Evolutionary conservation across 352 stramenopile genomes (phyloP).

Genomic region (Phytophthora quininea): DNA sequence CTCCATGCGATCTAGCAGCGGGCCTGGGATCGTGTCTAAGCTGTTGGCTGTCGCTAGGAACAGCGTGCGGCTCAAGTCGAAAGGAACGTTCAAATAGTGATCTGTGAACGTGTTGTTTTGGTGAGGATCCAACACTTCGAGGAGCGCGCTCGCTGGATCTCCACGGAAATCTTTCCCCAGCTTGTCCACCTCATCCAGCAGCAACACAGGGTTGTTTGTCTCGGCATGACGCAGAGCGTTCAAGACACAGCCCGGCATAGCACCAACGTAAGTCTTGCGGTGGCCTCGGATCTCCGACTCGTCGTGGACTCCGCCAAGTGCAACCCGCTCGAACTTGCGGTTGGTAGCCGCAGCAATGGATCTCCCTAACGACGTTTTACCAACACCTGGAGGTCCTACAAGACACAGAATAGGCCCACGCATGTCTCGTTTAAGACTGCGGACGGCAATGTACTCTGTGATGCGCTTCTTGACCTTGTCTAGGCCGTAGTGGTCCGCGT

Average conservation of each 20-base stretch:
- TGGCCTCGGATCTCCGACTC: constrained; percentile 88
- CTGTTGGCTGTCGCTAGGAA: constrained; percentile 89
- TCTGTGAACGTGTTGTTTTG: constrained; percentile 90
- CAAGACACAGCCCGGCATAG: constrained; percentile 86
- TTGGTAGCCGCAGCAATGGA: constrained; percentile 80
- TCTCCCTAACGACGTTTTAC: constrained; percentile 85
- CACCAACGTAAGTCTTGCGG: constrained; percentile 88
- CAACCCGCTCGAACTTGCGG: constrained; percentile 78
- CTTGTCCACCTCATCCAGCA: constrained; percentile 91
- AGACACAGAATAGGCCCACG: constrained; percentile 90
- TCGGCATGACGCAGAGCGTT: constrained; percentile 77
- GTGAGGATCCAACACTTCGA: constrained; percentile 88
- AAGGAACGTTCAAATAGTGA: constrained; percentile 88
- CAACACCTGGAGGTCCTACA: constrained; percentile 82
- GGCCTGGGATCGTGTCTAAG: constrained; percentile 75
- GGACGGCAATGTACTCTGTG: constrained; percentile 87
- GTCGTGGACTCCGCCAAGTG: constrained; percentile 80
- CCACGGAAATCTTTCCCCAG: constrained; percentile 76
- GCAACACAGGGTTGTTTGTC: constrained; percentile 77
- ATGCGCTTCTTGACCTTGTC: constrained; percentile 89
- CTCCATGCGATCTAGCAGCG: constrained; percentile 87
- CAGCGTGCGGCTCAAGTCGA: constrained; percentile 84
- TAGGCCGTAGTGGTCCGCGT: constrained; percentile 82
- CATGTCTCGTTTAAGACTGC: constrained; percentile 81
- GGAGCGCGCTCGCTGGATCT: constrained; percentile 67